A percentile compares a stretch with the other conserved stretches of the same genome.
phyloP scores from a whole-genome alignment of 2,329 filamentous ascomycete genomes.

The Dothidotthia symphoricarpi region DNA sequence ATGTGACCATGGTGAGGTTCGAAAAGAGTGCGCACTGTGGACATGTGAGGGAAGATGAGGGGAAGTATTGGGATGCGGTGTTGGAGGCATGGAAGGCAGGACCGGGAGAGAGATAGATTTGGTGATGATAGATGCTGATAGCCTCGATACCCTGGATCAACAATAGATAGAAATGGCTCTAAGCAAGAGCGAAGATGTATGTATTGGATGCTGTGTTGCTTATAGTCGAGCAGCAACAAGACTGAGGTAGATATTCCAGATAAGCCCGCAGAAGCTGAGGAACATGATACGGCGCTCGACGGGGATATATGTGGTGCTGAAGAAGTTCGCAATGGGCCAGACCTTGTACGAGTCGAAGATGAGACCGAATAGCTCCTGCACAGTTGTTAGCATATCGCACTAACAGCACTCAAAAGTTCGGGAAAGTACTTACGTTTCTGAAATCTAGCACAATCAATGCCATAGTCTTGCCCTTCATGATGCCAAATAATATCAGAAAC shows the following conservation, averaged over 20 bases:
- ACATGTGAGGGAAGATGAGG: conserved; percentile 58
- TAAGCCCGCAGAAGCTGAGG: conserved; percentile 68
- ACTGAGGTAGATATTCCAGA: conserved; percentile 74
- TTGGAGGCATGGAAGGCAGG: conserved; percentile 31
- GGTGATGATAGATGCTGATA: neutral
- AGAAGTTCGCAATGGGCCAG: conserved; percentile 68
- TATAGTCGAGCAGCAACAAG: conserved; percentile 51
- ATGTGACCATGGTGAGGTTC: conserved; percentile 54
- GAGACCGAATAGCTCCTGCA: conserved; percentile 33
- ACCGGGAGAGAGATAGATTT: conserved; percentile 2
- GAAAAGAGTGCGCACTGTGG: conserved; percentile 60
- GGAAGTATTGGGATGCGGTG: conserved; percentile 57
- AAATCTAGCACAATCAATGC: conserved; percentile 35
- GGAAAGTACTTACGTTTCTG: conserved; percentile 42
- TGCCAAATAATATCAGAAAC: conserved; percentile 62
- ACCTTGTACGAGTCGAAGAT: conserved; percentile 66
- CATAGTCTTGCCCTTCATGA: conserved; percentile 43
- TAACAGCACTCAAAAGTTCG: conserved; percentile 39
- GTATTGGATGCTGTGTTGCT: conserved; percentile 1
- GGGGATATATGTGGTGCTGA: conserved; percentile 70
- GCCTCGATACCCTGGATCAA: neutral
- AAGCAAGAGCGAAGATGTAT: neutral
- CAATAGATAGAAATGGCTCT: neutral
- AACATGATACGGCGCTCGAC: conserved; percentile 69
- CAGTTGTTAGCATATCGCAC: conserved; percentile 14